A percentile compares a stretch with the other conserved stretches of the same genome.
Conservation (phyloP, 805 yeast species). For the Candida dendrica region DNA sequence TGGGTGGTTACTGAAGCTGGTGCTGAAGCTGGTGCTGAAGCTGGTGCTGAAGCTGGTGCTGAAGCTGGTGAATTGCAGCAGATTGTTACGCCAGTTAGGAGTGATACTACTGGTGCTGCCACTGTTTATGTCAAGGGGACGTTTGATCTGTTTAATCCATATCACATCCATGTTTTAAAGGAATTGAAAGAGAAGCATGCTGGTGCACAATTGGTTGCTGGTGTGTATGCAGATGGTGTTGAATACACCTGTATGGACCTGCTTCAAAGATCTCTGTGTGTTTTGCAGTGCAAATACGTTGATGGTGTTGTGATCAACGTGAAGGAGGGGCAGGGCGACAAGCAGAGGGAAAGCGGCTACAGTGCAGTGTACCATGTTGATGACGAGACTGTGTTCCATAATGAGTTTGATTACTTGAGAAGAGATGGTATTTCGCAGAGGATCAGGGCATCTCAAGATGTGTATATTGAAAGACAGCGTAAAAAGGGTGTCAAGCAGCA, state of each 20-base stretch:
- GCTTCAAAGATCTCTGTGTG: constrained; percentile 80
- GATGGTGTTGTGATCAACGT: constrained; percentile 60
- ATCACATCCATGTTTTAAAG: constrained; percentile 73
- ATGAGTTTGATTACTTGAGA: constrained; percentile 57
- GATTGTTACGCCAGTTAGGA: constrained; percentile 11
- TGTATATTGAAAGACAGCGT: constrained; percentile 80
- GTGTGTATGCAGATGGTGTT: constrained; percentile 62
- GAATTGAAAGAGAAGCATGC: constrained; percentile 34
- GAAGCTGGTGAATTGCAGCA: constrained; percentile 19
- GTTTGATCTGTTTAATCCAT: constrained; percentile 90
- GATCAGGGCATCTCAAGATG: constrained; percentile 57
- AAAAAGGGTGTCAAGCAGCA: constrained; percentile 79
- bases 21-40: too few species aligned
- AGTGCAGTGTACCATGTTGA: constrained; percentile 24
- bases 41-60: too few species aligned
- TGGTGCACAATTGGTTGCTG: constrained; percentile 43
- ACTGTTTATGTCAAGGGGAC: constrained; percentile 68
- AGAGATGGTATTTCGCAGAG: constrained; percentile 69
- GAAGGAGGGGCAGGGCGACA: too few species aligned
- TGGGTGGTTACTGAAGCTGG: constrained; percentile 37
- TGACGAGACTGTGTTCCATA: constrained; percentile 30
- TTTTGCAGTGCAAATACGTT: constrained; percentile 78
- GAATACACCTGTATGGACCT: constrained; percentile 82
- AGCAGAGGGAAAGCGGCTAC: too few species aligned
- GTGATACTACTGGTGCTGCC: constrained; percentile 10